Base-by-base conservation (phyloP, 2,329 filamentous ascomycete genomes). In the Paracamarosporium sp. region DNA sequence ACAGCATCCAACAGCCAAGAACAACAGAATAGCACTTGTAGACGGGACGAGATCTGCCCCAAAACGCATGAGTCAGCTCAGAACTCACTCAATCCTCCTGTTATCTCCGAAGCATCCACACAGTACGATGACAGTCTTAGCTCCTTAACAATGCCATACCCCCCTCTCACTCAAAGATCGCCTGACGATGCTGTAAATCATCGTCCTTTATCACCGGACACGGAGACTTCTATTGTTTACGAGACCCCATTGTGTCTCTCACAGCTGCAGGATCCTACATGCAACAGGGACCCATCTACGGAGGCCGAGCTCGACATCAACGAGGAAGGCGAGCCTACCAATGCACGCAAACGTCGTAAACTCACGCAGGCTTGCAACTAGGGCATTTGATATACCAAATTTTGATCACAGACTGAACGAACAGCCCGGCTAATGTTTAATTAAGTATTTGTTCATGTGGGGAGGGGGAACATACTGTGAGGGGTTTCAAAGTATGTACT, bases 191-290 rank as follows among this genome's bases (percentile, higher is more conserved):
- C 12, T 20, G 8, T 22, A 5, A n/a, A 27, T 8, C 7, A 25
- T 24, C 51, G 30, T 12, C 13, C 41, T 8, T 7, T 20, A 30
- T 17, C 36, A 9, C 20, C 28, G 7, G 40, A 50, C 2, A 4
- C 35, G 28, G 25, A 55, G n/a, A 46, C 35, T 13, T 46, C 38
- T 15, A 46, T 58, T 30, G 44, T 59, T 13, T 36, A 51, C 15
- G 56, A 59, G 27, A 56, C 59, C 8, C 53, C 53, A 4, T 24
- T 54, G 4, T 12, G 25, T 9, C 13, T 43, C 48, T 51, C 36
- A 15, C 48, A 41, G 5, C 12, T 31, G n/a, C 36, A 40, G n/a
- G 36, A 31, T 3, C 13, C 31, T 20, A 15, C 36, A 25, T 24
- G 35, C 20, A 22, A 51, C 25, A 4, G 13, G 12, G 48, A 41